Evolutionary conservation across 371 early-diverging fungal genomes (phyloP).

Genomic region (Rhizopus arrhizus): DNA sequence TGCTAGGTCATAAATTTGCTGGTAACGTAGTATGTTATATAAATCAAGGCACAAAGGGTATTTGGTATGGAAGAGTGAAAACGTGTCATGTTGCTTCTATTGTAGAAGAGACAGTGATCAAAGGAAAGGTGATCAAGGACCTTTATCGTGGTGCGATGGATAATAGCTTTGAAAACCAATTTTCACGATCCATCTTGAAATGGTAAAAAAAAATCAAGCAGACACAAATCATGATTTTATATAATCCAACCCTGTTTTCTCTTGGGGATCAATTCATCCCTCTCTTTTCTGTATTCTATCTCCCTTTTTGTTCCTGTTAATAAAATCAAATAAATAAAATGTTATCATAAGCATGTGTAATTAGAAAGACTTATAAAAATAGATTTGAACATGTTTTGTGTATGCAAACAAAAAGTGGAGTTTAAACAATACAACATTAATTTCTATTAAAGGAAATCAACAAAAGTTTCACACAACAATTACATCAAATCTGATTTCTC

Average conservation of each 20-base stretch:
- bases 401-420: too few relatives aligned
- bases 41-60: slow-evolving; percentile 48
- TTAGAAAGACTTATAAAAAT: too few relatives aligned
- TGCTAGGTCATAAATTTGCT: slow-evolving; percentile 71
- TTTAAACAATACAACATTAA: too few relatives aligned
- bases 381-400: too few relatives aligned
- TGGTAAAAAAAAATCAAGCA: slow-evolving; percentile 22
- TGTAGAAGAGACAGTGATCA: slow-evolving; percentile 50
- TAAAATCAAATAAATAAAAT: too few relatives aligned
- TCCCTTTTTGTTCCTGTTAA: too few relatives aligned
- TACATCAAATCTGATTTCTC: background rate
- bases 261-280: too few relatives aligned
- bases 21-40: slow-evolving; percentile 68
- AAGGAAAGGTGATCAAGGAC: slow-evolving; percentile 54
- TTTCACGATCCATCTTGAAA: slow-evolving; percentile 18
- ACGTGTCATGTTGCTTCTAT: slow-evolving; percentile 55
- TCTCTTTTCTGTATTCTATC: too few relatives aligned
- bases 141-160: slow-evolving; percentile 58
- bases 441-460: too few relatives aligned
- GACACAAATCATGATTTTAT: background rate
- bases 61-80: slow-evolving; percentile 64
- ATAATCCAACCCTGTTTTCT: too few relatives aligned
- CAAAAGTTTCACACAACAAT: too few relatives aligned
- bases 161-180: slow-evolving; percentile 42
- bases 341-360: too few relatives aligned